These are phyloP conservation scores for Heterobasidion occidentale DNA, from an alignment of 1,284 basidiomycete species.

Conservation along the genomic window DNA sequence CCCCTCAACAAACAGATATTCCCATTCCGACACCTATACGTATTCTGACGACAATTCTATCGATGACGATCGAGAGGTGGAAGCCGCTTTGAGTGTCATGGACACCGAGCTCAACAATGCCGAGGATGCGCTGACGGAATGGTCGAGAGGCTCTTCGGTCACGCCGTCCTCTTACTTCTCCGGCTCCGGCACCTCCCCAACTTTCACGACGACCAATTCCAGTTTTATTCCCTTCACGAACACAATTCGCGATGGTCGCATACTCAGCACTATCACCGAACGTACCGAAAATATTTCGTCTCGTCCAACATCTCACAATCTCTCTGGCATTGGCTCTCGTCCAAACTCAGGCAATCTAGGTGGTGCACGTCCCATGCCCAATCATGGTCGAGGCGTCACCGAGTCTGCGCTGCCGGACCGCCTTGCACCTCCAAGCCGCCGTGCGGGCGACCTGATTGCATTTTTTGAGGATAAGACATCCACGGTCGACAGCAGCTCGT, in stretches of 20 bases:
- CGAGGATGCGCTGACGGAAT: conserved; percentile 51
- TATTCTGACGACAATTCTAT: conserved; percentile 38
- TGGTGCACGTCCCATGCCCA: conserved; percentile 14
- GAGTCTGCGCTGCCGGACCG: conserved; percentile 21
- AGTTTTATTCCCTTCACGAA: conserved; percentile 17
- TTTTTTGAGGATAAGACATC: conserved; percentile 58
- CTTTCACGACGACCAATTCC: conserved; percentile 12
- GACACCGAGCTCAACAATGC: conserved; percentile 58
- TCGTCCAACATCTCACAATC: conserved; percentile 18
- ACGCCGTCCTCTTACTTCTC: conserved; percentile 15
- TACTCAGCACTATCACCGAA: conserved; percentile 32
- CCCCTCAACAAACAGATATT: conserved; percentile 17
- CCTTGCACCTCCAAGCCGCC: conserved; percentile 42
- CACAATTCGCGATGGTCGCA: conserved; percentile 12
- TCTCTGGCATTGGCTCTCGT: conserved; percentile 8
- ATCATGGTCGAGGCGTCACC: conserved; percentile 20
- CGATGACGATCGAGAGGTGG: conserved; percentile 49
- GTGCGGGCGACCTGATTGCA: conserved; percentile 64
- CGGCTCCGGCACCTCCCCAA: conserved; percentile 12
- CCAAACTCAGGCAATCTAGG: conserved; percentile 17
- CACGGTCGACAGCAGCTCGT: conserved; percentile 17
- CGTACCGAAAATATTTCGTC: conserved; percentile 28
- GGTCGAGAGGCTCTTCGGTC: conserved; percentile 31
- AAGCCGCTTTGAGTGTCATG: conserved; percentile 53
- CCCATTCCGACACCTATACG: conserved; percentile 23